Evolutionary conservation across 1,284 basidiomycete genomes (phyloP), one percentile per base, ranked within the genome.

Genomic region (Boletus calvinii): DNA sequence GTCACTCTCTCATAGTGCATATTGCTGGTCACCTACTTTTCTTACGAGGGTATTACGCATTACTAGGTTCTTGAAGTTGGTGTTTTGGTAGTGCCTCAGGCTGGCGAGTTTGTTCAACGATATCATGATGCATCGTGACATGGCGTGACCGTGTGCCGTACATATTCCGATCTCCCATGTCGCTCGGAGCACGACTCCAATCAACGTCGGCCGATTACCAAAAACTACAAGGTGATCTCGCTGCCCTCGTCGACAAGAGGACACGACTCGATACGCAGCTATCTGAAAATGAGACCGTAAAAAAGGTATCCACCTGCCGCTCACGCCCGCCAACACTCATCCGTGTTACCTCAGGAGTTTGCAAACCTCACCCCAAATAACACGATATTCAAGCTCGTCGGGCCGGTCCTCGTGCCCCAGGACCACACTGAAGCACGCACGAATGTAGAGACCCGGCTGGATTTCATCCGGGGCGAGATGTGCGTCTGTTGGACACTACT

Each of bases 391-490:
- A 99, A 99, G 74, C 83, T 94, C 42, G 81, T 97, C 41, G 97
- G 96, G 0, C 92, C 94, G 1, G 89, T 94, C 1, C 80, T 99
- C 20, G 84, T 98, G 7, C 85, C 89, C 62, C 96, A 98, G 71
- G 95, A 98, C 59, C 85, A 87, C 62, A 71, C 72, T 6, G 97
- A 98, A 62, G 96, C 96, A 10, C 91, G 90, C 66, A 76, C 74
- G 52, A 98, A 96, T 65, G 92, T 99, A 30, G 85, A 94, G 58
- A 98, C 92, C 53, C 84, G 96, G 6, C 73, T 99, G 36, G 92
- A 94, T 55, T 98, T 94, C 72, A 98, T 99, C 66, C 79, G 76
- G 48, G 74, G 81, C 45, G 95, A 99, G 71, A 92, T 97, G 95
- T 98, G 56, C 54, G 90, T 77, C 5, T 20, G 29, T 29, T 41